Conservation (phyloP, 257 asterid species). For the Rehmannia glutinosa region DNA sequence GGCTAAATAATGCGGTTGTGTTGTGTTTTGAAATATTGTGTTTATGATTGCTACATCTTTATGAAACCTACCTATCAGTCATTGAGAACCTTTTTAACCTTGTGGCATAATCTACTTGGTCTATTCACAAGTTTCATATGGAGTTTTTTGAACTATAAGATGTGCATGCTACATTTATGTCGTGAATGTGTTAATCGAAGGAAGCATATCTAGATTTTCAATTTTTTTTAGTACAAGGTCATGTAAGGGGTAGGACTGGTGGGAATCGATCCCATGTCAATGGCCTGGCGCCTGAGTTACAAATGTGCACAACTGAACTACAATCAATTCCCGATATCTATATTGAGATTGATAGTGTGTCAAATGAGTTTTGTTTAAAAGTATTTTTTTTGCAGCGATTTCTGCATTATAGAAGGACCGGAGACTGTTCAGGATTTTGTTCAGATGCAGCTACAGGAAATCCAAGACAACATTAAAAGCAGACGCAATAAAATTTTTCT, state of each 20-base stretch:
- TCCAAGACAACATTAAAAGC: constrained; percentile 74
- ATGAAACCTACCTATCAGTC: not conserved
- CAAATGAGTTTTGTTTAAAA: not conserved
- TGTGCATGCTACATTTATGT: not conserved
- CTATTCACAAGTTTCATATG: not conserved
- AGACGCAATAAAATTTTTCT: constrained; percentile 87
- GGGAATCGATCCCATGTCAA: too few relatives aligned
- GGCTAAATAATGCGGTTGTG: not conserved
- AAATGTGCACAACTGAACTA: too few relatives aligned
- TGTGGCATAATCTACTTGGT: not conserved
- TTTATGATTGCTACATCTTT: not conserved
- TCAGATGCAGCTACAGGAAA: constrained; percentile 89
- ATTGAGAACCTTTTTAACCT: not conserved
- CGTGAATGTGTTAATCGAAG: not conserved
- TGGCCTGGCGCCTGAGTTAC: too few relatives aligned
- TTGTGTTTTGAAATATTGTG: not conserved
- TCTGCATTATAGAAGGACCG: constrained; percentile 97
- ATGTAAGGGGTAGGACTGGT: too few relatives aligned
- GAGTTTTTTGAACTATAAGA: not conserved
- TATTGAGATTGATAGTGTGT: not conserved
- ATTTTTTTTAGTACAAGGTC: too few relatives aligned
- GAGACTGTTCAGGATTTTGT: constrained; percentile 91
- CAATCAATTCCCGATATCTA: too few relatives aligned
- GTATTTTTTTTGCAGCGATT: constrained; percentile 46
- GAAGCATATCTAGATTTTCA: not conserved